Conservation (phyloP, 805 yeast genomes). For the Yarrowia sp. region DNA sequence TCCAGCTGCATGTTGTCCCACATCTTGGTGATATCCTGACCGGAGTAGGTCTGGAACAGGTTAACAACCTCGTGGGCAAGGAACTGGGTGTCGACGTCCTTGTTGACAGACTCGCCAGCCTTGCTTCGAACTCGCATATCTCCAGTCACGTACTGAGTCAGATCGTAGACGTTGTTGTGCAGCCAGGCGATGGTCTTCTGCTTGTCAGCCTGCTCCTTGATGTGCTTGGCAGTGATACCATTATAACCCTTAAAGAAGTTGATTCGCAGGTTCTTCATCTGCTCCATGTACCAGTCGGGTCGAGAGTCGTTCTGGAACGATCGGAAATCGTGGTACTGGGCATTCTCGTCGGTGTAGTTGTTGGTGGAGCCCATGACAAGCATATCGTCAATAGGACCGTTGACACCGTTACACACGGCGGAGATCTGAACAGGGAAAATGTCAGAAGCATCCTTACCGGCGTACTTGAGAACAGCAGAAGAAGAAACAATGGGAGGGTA, state of each 20-base stretch:
- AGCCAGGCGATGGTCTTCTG: constrained; percentile 48
- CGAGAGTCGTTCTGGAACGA: constrained; percentile 51
- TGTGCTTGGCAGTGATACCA: constrained; percentile 50
- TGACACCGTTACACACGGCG: constrained; percentile 51
- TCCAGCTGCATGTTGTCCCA: constrained; percentile 46
- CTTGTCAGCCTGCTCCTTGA: constrained; percentile 45
- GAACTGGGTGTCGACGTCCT: constrained; percentile 47
- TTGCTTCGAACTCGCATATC: constrained; percentile 49
- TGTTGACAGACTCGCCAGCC: constrained; percentile 44
- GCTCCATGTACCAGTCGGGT: constrained; percentile 55
- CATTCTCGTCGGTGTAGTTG: constrained; percentile 53
- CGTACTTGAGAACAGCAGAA: constrained; percentile 50
- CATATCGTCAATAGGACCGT: constrained; percentile 49
- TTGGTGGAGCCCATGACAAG: constrained; percentile 45
- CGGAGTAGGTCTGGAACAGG: constrained; percentile 50
- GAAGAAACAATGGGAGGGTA: constrained; percentile 52
- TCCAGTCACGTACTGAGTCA: constrained; percentile 51
- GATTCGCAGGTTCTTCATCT: constrained; percentile 50
- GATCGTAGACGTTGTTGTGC: constrained; percentile 52
- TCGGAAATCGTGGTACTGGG: constrained; percentile 54
- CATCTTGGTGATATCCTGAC: constrained; percentile 50
- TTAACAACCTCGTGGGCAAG: constrained; percentile 47
- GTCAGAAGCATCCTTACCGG: constrained; percentile 51
- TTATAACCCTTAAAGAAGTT: constrained; percentile 51
- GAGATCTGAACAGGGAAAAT: constrained; percentile 54